Percentiles rank a stretch among this genome's conserved stretches.
Conservation (phyloP, 2,329 filamentous ascomycete genomes). For the Fusarium metavorans region DNA sequence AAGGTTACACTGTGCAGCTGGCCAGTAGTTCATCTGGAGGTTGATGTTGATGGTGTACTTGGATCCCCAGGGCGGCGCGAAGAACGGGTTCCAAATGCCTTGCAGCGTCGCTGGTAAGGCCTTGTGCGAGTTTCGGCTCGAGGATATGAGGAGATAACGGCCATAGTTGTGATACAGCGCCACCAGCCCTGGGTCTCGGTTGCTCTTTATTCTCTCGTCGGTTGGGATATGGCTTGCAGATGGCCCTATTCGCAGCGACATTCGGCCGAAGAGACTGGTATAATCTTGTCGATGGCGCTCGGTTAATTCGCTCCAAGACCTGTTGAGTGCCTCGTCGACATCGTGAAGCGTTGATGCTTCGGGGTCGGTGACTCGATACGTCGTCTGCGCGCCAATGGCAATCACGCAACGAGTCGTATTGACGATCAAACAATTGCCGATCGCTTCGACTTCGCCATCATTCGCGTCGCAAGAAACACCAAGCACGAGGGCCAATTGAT, state of each 20-base stretch:
- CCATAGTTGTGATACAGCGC: constrained; percentile 49
- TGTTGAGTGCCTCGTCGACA: constrained; percentile 37
- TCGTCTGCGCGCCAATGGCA: constrained; percentile 39
- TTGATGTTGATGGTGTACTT: constrained; percentile 67
- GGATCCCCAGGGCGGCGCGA: constrained; percentile 55
- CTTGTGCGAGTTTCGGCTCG: constrained; percentile 35
- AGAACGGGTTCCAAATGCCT: constrained; percentile 51
- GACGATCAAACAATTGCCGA: constrained; percentile 35
- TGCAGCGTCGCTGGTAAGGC: constrained; percentile 50
- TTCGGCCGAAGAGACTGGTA: constrained; percentile 22
- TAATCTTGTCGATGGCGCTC: constrained; percentile 38
- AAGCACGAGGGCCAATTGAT: constrained; percentile 29
- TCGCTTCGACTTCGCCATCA: constrained; percentile 14
- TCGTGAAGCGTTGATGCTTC: constrained; percentile 35
- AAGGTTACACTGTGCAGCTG: constrained; percentile 47
- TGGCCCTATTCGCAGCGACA: constrained; percentile 36
- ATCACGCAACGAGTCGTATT: constrained; percentile 23
- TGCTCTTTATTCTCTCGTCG: constrained; percentile 23
- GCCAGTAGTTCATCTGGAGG: constrained; percentile 67
- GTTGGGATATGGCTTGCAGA: constrained; percentile 35
- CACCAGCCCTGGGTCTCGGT: constrained; percentile 43
- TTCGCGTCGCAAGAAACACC: constrained; percentile 10
- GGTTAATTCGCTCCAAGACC: constrained; percentile 24
- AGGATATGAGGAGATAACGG: constrained; percentile 48
- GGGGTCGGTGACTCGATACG: constrained; percentile 35